phyloP scores from a whole-genome alignment of 2,329 filamentous ascomycete species.

The Aureobasidium musti region DNA sequence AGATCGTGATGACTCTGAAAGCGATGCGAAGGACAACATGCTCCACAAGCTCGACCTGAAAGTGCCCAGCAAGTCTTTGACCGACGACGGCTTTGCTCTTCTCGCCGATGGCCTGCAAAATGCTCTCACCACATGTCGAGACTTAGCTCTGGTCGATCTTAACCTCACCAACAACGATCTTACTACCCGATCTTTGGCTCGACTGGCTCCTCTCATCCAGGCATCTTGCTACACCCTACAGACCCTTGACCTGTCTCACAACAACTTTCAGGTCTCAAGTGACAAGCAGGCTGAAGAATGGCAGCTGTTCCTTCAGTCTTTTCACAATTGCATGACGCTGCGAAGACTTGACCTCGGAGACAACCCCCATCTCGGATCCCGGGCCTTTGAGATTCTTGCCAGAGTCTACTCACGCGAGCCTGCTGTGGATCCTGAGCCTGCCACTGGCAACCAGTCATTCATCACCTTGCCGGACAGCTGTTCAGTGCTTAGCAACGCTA shows the following conservation, averaged over 20 bases:
- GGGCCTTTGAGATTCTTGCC: slow-evolving; percentile 51
- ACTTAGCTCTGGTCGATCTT: slow-evolving; percentile 50
- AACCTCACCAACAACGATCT: slow-evolving; percentile 50
- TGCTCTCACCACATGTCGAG: slow-evolving; percentile 40
- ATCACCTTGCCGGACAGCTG: slow-evolving; percentile 36
- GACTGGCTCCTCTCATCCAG: slow-evolving; percentile 47
- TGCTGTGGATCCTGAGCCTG: slow-evolving; percentile 38
- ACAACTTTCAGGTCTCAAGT: slow-evolving; percentile 46
- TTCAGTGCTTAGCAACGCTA: slow-evolving; percentile 24
- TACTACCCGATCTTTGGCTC: slow-evolving; percentile 46
- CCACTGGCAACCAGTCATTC: slow-evolving; percentile 34
- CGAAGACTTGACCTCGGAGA: slow-evolving; percentile 50
- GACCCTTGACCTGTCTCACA: slow-evolving; percentile 52
- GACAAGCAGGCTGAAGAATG: slow-evolving; percentile 45
- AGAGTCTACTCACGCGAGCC: slow-evolving; percentile 46
- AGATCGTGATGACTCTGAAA: slow-evolving; percentile 26
- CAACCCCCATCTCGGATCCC: slow-evolving; percentile 47
- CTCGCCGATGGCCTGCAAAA: slow-evolving; percentile 48
- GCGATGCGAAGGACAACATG: slow-evolving; percentile 29
- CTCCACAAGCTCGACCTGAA: slow-evolving; percentile 48
- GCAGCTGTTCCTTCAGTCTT: slow-evolving; percentile 49
- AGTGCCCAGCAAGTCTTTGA: slow-evolving; percentile 49
- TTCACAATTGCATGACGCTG: slow-evolving; percentile 47
- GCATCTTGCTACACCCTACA: slow-evolving; percentile 49
- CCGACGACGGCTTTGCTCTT: slow-evolving; percentile 48